Evolutionary conservation across 2,329 filamentous ascomycete species (phyloP), one percentile per base, ranked within the genome.

Genomic region (Talaromyces rugulosus): DNA sequence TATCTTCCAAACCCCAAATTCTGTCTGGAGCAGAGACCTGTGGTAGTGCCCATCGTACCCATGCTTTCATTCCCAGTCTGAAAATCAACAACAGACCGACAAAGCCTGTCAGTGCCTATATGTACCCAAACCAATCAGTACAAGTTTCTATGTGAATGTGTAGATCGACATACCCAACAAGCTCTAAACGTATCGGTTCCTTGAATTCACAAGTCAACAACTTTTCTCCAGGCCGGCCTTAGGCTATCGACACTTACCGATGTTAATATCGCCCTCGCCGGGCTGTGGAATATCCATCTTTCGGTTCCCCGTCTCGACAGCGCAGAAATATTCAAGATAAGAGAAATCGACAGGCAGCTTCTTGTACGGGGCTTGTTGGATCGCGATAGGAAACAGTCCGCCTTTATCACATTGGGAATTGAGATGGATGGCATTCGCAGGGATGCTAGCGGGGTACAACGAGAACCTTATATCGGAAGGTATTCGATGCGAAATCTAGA

Each of bases 1-100:
- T 14, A 62, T 75, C 73, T 59, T 75, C 73, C 7, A 71, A 55
- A 6, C 72, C 73, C 73, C 73, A 75, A 50, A 75, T 62, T 53
- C 72, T 61, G 11, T 66, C 68, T 0, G 73, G 73, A 2, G 67
- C 69, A 27, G 70, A 70, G 56, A 75, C 71, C 27, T 66, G 68
- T 6, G 73, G 73, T 18, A 75, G 59, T 8, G 69, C 64, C 66
- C 70, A 74, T 9, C 70, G 65, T 14, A 73, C 66, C 73, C 72
- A 75, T 42, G 68, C 56, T 60, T 74, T 72, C 56, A 70, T 65
- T 7, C 60, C 56, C 31, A 62, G 63, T 62, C 66, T 62, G 31
- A 67, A 67, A 8, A 62, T 59, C 23, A 67, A 57, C 34, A 67
- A 60, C 27, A 65, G 42, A 51, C 60, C 64, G 18, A 67, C 66